These are phyloP conservation scores for Astrephomene gubernaculifera DNA, from an alignment of 139 green algal genomes.

Conservation along the genomic window DNA sequence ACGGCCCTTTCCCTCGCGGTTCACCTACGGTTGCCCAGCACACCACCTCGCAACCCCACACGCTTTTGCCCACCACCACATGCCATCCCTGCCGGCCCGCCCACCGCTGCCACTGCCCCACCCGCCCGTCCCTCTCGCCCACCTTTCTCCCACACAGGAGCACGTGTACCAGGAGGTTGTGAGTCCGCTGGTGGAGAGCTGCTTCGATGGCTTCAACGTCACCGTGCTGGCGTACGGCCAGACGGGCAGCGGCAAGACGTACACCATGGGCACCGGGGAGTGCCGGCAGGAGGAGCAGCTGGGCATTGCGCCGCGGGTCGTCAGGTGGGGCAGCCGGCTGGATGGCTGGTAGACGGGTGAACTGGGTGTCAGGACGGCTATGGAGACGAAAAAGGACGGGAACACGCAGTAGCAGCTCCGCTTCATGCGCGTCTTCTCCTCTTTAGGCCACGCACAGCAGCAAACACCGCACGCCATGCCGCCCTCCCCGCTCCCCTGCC, in stretches of 20 bases:
- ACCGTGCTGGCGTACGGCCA: conserved; percentile 72
- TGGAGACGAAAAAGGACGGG: no score
- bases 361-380: neutral
- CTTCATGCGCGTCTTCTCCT: no score
- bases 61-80: no score
- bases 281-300: neutral
- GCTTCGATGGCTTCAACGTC: conserved; percentile 59
- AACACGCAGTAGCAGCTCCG: no score
- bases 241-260: conserved; percentile 66
- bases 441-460: no score
- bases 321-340: conserved; percentile 11
- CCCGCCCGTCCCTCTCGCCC: neutral
- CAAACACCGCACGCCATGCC: no score
- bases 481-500: neutral
- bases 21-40: no score
- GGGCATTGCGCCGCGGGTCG: conserved; percentile 51
- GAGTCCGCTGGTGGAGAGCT: conserved; percentile 45
- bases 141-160: conserved; percentile 23
- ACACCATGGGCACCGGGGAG: conserved; percentile 59
- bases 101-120: no score
- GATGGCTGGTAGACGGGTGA: neutral
- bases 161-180: conserved; percentile 51
- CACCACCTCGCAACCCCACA: no score
- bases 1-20: no score
- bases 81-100: no score